phyloP scores from a whole-genome alignment of 306 rosid species.

The Glycine tomentella region DNA sequence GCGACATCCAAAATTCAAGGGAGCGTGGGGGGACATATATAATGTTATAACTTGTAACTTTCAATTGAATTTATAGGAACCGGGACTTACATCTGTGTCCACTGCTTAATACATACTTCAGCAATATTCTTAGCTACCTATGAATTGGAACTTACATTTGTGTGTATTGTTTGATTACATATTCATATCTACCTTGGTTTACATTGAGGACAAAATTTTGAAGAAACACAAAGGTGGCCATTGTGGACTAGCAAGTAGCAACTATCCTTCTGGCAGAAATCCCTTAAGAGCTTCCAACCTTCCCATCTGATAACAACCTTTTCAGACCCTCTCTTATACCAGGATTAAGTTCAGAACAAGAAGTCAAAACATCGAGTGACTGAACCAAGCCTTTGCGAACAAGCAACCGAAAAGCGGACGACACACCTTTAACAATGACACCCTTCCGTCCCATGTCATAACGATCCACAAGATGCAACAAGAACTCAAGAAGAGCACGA shows the following conservation, averaged over 20 bases:
- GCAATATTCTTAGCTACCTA: too few relatives aligned
- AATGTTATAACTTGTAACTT: background rate
- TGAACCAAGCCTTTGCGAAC: conserved; percentile 63
- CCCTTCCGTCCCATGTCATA: conserved; percentile 65
- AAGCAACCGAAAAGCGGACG: conserved; percentile 63
- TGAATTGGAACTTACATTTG: background rate
- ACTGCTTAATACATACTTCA: too few relatives aligned
- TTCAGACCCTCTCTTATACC: conserved; percentile 50
- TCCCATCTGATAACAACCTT: conserved; percentile 37
- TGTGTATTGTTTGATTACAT: background rate
- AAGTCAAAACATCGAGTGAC: conserved; percentile 66
- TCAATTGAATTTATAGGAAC: conserved; percentile 5
- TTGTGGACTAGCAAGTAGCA: conserved; percentile 10
- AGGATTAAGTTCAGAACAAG: conserved; percentile 59
- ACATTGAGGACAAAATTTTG: conserved; percentile 4
- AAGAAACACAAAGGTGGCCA: conserved; percentile 23
- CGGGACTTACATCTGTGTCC: too few relatives aligned
- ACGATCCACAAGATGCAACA: conserved; percentile 74
- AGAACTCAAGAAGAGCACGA: conserved; percentile 69
- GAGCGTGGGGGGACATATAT: background rate
- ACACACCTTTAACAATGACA: conserved; percentile 63
- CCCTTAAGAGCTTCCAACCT: conserved; percentile 27
- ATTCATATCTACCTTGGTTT: background rate
- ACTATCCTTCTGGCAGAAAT: background rate
- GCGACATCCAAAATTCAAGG: background rate